These are phyloP conservation scores for Phyllosticta citriasiana DNA, from an alignment of 2,329 filamentous ascomycete species.

Conservation along the genomic window DNA sequence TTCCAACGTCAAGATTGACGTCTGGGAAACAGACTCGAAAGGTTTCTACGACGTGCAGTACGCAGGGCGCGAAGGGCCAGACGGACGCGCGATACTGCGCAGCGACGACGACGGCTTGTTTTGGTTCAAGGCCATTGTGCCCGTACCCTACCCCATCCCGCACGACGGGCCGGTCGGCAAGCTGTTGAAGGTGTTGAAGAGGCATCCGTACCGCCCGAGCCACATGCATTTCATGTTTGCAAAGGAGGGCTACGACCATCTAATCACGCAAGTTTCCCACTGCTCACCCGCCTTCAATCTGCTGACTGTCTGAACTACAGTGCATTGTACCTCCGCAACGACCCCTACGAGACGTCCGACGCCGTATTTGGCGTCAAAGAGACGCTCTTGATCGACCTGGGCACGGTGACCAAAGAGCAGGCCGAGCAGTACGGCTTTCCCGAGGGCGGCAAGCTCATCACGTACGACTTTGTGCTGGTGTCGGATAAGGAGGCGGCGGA, in stretches of 20 bases:
- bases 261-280: conserved; percentile 61
- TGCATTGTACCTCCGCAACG: conserved; percentile 65
- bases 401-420: conserved; percentile 42
- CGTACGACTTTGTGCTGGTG: conserved; percentile 70
- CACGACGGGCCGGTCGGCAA: conserved; percentile 69
- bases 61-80: conserved; percentile 47
- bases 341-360: conserved; percentile 74
- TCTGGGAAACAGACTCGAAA: conserved; percentile 77
- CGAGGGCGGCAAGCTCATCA: conserved; percentile 53
- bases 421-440: conserved; percentile 54
- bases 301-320: conserved; percentile 30
- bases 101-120: conserved; percentile 64
- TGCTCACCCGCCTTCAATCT: neutral
- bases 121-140: conserved; percentile 77
- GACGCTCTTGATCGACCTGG: conserved; percentile 60
- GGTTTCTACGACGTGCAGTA: conserved; percentile 79
- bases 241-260: conserved; percentile 64
- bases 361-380: conserved; percentile 83
- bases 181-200: conserved; percentile 52
- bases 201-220: conserved; percentile 68
- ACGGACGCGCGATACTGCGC: conserved; percentile 61
- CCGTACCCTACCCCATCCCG: conserved; percentile 77
- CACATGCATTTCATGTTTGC: conserved; percentile 89
- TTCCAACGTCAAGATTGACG: conserved; percentile 59
- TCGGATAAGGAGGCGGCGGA: conserved; percentile 57